A percentile compares a stretch with the other conserved stretches of the same genome.
Conservation (phyloP, 2,329 filamentous ascomycete species). For the Triangularia setosa region DNA sequence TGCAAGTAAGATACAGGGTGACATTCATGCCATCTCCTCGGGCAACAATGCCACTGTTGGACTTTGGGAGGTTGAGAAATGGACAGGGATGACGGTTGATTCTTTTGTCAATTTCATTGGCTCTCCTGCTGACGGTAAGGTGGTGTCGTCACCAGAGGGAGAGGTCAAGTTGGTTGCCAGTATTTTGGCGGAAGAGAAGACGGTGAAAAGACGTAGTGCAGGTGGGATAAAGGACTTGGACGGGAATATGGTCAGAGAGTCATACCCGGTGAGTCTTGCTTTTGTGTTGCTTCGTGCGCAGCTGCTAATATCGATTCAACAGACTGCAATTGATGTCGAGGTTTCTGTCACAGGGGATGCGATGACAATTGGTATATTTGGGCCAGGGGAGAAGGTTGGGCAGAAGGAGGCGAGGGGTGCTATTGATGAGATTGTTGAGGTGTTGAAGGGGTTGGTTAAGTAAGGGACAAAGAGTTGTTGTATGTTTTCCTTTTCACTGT, state of each 20-base stretch:
- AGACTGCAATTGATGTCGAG: conserved; percentile 26
- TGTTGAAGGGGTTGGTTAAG: background rate
- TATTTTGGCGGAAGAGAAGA: background rate
- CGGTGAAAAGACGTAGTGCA: background rate
- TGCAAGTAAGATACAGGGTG: conserved; percentile 61
- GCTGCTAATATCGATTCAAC: background rate
- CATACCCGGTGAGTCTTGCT: conserved; percentile 32
- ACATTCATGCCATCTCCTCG: conserved; percentile 59
- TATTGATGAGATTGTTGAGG: conserved; percentile 8
- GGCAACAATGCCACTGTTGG: conserved; percentile 54
- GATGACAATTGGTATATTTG: conserved; percentile 27
- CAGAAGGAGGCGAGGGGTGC: background rate
- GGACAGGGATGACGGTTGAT: conserved; percentile 69
- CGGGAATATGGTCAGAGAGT: conserved; percentile 20
- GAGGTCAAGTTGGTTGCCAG: background rate
- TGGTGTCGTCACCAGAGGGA: background rate
- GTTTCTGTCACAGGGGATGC: conserved; percentile 15
- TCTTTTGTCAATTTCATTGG: conserved; percentile 80
- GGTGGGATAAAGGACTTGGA: background rate
- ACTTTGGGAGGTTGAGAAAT: conserved; percentile 67
- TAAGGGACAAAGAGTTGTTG: background rate
- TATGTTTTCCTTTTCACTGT: background rate
- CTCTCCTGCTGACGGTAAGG: background rate
- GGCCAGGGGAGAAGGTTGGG: conserved; percentile 10
- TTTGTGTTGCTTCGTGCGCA: background rate